phyloP scores from a whole-genome alignment of 2,329 filamentous ascomycete genomes.

The Penicillium sp. region DNA sequence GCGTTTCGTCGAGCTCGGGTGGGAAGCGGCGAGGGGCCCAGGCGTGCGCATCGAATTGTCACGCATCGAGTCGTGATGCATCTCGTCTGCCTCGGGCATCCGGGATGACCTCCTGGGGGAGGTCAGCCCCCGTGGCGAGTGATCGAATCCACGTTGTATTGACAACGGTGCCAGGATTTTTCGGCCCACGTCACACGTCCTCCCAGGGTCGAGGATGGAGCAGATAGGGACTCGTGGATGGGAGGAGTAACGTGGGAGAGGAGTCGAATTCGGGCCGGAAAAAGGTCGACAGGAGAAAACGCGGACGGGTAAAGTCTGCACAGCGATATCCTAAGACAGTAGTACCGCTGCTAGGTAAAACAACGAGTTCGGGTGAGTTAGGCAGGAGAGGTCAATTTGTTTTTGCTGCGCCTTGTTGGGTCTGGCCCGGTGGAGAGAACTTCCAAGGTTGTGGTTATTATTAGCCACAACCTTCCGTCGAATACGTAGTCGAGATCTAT shows the following conservation, averaged over 20 bases:
- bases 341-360: background rate
- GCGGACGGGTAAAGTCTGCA: conserved; percentile 13
- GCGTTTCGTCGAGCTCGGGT: background rate
- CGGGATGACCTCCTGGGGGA: conserved; percentile 40
- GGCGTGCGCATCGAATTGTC: conserved; percentile 20
- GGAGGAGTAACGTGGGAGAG: background rate
- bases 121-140: conserved; percentile 37
- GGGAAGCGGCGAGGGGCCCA: background rate
- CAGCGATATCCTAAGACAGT: background rate
- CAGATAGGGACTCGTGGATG: background rate
- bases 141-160: conserved; percentile 37
- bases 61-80: conserved; percentile 28
- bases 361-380: conserved; percentile 6
- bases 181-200: conserved; percentile 2
- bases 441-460: background rate
- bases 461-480: conserved; percentile 5
- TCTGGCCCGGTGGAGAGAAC: conserved; percentile 18
- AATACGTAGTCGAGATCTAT: no score
- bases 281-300: conserved; percentile 7
- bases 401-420: conserved; percentile 25
- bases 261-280: background rate
- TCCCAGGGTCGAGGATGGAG: background rate
- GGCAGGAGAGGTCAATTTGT: conserved; percentile 2
- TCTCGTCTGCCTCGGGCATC: conserved; percentile 27
- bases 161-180: conserved; percentile 13